These are phyloP conservation scores for Linnemannia hyalina DNA, from an alignment of 192 early-diverging fungal species.

Conservation along the genomic window DNA sequence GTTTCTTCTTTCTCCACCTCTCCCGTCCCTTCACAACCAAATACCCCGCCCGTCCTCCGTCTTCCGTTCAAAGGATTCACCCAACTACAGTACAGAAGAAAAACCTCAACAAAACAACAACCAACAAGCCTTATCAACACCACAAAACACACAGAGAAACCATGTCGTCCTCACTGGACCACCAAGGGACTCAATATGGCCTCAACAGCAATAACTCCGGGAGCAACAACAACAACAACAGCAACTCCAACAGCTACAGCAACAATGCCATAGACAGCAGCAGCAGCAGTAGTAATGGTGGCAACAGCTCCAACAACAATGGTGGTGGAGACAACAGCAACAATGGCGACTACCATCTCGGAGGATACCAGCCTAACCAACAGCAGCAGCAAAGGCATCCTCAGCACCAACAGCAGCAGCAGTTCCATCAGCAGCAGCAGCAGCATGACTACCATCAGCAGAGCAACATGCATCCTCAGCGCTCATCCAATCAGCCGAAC, in stretches of 20 bases:
- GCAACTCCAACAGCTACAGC: neutral
- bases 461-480: neutral
- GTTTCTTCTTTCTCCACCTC: neutral
- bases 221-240: conserved; percentile 21
- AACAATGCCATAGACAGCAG: conserved; percentile 8
- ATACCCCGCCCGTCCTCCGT: neutral
- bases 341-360: neutral
- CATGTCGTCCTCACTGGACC: conserved; percentile 35
- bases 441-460: conserved; percentile 11
- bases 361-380: neutral
- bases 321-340: neutral
- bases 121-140: no score
- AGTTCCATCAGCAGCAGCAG: conserved; percentile 3
- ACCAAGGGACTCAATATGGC: conserved; percentile 3
- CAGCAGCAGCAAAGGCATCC: neutral
- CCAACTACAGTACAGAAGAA: neutral
- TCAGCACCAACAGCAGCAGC: conserved; percentile 12
- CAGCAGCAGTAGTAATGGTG: conserved; percentile 17
- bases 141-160: neutral
- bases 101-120: neutral
- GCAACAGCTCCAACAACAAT: conserved; percentile 21
- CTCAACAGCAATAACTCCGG: conserved; percentile 2
- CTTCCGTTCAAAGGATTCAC: no score
- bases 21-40: neutral
- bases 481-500: neutral